Conservation (phyloP, 306 rosid species). For the Pueraria montana region DNA sequence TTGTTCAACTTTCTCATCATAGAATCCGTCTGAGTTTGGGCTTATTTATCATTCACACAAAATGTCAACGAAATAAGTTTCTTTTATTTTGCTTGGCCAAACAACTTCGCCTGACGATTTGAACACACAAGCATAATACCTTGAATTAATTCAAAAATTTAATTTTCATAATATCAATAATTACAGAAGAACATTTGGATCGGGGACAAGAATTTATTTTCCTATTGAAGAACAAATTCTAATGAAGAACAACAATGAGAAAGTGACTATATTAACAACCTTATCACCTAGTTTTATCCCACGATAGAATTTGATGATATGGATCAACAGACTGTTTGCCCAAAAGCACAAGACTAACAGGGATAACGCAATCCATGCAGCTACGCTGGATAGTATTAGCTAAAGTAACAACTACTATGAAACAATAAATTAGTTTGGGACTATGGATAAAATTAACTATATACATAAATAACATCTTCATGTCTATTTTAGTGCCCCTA, state of each 20-base stretch:
- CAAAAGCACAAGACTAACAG: background rate
- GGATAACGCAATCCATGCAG: background rate
- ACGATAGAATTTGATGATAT: background rate
- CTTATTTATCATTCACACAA: too few relatives aligned
- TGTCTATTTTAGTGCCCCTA: conserved; percentile 29
- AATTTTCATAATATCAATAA: too few relatives aligned
- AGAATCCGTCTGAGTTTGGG: too few relatives aligned
- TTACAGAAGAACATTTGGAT: too few relatives aligned
- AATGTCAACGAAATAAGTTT: too few relatives aligned
- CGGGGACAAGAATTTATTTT: too few relatives aligned
- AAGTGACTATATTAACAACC: background rate
- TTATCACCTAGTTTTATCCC: background rate
- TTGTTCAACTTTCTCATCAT: too few relatives aligned
- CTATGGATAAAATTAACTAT: background rate
- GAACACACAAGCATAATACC: too few relatives aligned
- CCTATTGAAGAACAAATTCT: too few relatives aligned
- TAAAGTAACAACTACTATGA: background rate
- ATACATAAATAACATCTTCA: background rate
- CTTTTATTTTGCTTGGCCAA: too few relatives aligned
- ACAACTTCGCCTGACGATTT: too few relatives aligned
- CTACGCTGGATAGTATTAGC: background rate
- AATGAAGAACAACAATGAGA: background rate
- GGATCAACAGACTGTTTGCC: background rate
- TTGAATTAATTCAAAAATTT: too few relatives aligned
- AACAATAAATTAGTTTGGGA: background rate